These are phyloP conservation scores for Cairneyella variabilis DNA, from an alignment of 495 filamentous ascomycete genomes.

Conservation along the genomic window DNA sequence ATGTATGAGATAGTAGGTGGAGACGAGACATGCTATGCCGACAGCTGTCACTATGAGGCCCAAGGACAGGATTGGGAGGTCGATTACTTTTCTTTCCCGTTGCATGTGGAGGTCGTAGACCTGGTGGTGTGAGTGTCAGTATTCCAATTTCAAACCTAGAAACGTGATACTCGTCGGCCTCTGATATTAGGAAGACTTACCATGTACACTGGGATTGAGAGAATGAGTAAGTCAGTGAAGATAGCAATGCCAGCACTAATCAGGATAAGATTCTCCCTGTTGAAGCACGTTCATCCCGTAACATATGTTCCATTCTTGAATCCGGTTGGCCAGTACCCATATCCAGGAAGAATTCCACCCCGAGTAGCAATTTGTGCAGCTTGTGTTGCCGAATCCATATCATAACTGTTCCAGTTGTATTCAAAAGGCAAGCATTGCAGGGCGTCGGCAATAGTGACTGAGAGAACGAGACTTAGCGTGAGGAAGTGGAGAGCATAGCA, in stretches of 20 bases:
- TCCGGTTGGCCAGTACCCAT: background rate
- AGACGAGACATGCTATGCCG: background rate
- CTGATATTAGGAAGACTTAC: background rate
- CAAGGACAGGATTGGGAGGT: background rate
- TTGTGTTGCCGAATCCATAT: background rate
- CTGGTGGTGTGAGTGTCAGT: background rate
- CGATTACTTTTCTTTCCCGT: background rate
- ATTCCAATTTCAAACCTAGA: background rate
- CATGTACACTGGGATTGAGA: slow-evolving; percentile 3
- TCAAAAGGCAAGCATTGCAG: background rate
- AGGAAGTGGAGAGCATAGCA: background rate
- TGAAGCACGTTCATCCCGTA: background rate
- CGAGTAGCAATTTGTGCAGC: background rate
- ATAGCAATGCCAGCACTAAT: background rate
- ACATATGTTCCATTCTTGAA: slow-evolving; percentile 6
- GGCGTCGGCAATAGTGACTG: background rate
- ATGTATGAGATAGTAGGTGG: background rate
- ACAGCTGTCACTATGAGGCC: background rate
- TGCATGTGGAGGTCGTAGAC: slow-evolving; percentile 1
- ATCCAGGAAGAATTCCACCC: background rate
- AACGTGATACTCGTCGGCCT: too few relatives aligned
- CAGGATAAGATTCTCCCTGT: background rate
- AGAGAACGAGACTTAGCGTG: background rate
- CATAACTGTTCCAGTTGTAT: background rate
- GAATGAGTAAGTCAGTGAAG: background rate